phyloP scores from a whole-genome alignment of 139 green algal genomes.

The Chlorella ohadii region DNA sequence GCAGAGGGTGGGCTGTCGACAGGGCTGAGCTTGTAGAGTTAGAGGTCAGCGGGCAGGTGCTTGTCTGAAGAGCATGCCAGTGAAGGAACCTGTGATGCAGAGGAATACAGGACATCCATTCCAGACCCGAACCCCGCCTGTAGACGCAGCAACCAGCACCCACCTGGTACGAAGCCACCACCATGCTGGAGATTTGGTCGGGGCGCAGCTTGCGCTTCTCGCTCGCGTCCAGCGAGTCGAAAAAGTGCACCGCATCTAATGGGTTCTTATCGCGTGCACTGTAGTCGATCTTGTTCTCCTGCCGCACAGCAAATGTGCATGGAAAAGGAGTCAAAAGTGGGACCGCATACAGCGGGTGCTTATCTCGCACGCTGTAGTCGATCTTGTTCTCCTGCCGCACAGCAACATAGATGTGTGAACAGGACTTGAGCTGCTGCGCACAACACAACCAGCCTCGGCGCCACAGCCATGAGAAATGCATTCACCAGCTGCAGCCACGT shows the following conservation, averaged over 20 bases:
- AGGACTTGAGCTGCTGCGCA: no score
- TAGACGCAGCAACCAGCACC: background rate
- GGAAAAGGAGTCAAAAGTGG: background rate
- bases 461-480: no score
- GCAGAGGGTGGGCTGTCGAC: no score
- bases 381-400: slow-evolving; percentile 67
- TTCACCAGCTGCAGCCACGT: no score
- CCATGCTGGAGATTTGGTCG: slow-evolving; percentile 55
- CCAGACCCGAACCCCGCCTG: no score
- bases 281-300: slow-evolving; percentile 75
- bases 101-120: no score
- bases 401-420: no score
- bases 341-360: slow-evolving; percentile 77
- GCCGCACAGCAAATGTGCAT: background rate
- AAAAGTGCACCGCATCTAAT: slow-evolving; percentile 75
- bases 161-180: slow-evolving; percentile 42
- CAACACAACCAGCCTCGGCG: no score
- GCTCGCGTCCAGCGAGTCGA: slow-evolving; percentile 52
- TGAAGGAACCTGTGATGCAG: no score
- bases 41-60: no score
- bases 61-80: no score
- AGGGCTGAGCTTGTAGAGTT: no score
- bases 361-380: slow-evolving; percentile 59
- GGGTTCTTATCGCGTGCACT: slow-evolving; percentile 65
- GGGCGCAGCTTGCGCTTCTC: slow-evolving; percentile 51